These are phyloP conservation scores for Fusarium paranaense DNA, from an alignment of 2,329 filamentous ascomycete genomes.

Conservation along the genomic window DNA sequence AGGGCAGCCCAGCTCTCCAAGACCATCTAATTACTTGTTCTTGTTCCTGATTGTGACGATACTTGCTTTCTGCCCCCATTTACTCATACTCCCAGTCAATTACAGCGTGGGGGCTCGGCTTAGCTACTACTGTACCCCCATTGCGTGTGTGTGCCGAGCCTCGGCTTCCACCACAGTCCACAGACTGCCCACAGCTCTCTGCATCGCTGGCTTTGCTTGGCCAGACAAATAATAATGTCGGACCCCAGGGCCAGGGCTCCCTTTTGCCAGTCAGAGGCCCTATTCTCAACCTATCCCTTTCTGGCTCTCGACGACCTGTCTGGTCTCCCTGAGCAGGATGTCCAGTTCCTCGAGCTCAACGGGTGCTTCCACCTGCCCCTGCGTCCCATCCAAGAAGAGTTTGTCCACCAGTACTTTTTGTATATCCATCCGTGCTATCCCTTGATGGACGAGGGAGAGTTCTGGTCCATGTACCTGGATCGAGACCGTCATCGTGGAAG, in stretches of 20 bases:
- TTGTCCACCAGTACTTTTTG: conserved; percentile 10
- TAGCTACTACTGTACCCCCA: background rate
- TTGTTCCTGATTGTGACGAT: background rate
- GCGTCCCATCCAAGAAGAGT: conserved; percentile 6
- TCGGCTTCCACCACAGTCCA: background rate
- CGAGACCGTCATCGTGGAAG: background rate
- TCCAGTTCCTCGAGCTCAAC: conserved; percentile 13
- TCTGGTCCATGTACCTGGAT: conserved; percentile 30
- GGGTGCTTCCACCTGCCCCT: conserved; percentile 9
- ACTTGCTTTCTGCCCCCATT: background rate
- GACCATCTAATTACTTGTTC: background rate
- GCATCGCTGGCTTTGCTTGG: background rate
- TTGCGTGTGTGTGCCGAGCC: background rate
- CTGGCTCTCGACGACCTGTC: background rate
- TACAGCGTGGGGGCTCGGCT: background rate
- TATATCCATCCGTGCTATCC: conserved; percentile 33
- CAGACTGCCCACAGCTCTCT: background rate
- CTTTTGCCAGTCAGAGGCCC: conserved; percentile 8
- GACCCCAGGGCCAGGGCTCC: background rate
- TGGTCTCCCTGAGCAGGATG: conserved; percentile 4
- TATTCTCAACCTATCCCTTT: conserved; percentile 5
- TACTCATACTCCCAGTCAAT: background rate
- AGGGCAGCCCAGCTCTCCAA: background rate
- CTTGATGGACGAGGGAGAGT: conserved; percentile 21
- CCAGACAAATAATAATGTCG: background rate